Evolutionary conservation across 768 basidiomycete genomes (phyloP), one percentile per base, ranked within the genome.

Genomic region (Mycena epipterygia): DNA sequence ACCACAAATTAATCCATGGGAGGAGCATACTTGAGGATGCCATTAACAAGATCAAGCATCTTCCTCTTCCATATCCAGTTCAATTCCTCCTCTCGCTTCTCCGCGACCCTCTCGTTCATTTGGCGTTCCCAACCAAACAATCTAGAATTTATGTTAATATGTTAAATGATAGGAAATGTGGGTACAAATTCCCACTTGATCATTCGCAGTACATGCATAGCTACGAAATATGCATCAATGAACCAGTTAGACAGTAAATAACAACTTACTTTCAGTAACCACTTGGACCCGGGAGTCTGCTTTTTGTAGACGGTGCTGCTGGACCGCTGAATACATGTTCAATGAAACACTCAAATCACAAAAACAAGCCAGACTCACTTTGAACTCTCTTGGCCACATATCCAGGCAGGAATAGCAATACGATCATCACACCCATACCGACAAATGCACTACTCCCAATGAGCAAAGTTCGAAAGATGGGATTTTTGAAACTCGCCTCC

Each of bases 91-190:
- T 91, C 88, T 66, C 93, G 86, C 74, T 89, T 89, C 32, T 85
- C 85, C 30, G 85, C 79, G 52, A 95, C 81, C 60, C 85, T 83
- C 27, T 85, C 78, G 42, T 87, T 83, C 77, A 92, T 87, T 52
- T 88, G 85, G 68, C 86, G 84, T 85, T 91, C 86, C 86, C 93
- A 88, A 14, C 86, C 93, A 72, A 94, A 93, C 52, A 93, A 80
- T 64, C 68, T 70, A 30, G 1, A 44, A 29, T 2, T n/a, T n/a
- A n/a, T n/a, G n/a, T n/a, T n/a, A n/a, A n/a, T 8, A 6, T 14
- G 25, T 51, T 23, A 46, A 30, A 27, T 46, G 35, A 56, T 32
- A 56, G 51, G 35, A 23, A 42, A n/a, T 9, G 30, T 16, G 55
- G 35, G 37, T 8, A 21, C 3, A 21, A 8, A 48, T 17, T 13